Evolutionary conservation across 345 rosid species (phyloP), one percentile per base, ranked within the genome.

Genomic region (Xanthoceras sorbifolium): DNA sequence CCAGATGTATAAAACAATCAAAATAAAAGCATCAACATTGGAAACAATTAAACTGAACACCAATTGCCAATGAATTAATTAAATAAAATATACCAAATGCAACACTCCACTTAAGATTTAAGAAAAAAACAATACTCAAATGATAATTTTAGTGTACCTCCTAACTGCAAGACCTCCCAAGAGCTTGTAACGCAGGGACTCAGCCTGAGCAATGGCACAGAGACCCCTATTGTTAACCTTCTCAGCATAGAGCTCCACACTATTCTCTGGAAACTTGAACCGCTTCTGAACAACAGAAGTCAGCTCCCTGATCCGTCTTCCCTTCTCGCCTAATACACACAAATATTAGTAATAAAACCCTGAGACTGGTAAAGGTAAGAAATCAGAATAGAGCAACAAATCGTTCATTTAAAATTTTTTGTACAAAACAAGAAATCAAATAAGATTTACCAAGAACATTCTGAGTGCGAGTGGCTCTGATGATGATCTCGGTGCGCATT

Each of bases 141-240:
- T n/a, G 63, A 6, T 4, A 20, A 9, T 28, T n/a, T 11, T 26
- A 62, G 60, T 36, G 3, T 73, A 91, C 96, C 97, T 87, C 50
- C 97, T 84, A 78, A 90, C 97, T 36, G 98, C 98, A 72, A 92
- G 98, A 29, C 97, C 97, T 71, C 98, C 95, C 1, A 93, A 94
- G 65, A 93, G 95, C 85, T 92, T 93, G 81, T 92, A 90, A 1
- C 97, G 93, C 48, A 93, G 90, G 80, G 97, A 93, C 80, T 93
- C 97, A 1, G 94, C 98, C 82, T 92, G 97, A 61, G 97, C 98
- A 89, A 91, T 90, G 60, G 97, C 98, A 28, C 98, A 93, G 52
- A 93, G 98, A 26, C 95, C 98, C 73, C 93, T 91, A 76, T 79
- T 89, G 83, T 68, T 80, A 20, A 90, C 94, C 75, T 93, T 93